Conservation (phyloP, 805 yeast genomes). For the Komagataella pastoris region DNA sequence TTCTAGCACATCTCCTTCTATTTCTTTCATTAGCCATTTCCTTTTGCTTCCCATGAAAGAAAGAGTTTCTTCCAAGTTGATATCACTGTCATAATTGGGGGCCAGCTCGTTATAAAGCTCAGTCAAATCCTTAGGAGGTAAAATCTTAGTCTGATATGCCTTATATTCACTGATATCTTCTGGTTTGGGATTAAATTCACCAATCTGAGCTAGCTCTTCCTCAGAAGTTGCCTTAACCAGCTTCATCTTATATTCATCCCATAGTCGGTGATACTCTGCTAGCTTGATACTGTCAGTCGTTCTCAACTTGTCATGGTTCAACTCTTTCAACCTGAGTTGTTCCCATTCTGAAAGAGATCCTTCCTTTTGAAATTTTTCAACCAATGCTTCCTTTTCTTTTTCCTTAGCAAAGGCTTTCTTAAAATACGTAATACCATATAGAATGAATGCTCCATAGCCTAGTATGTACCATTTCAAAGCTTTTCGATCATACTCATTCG, state of each 20-base stretch:
- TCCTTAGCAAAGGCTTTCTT: constrained; percentile 54
- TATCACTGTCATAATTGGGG: constrained; percentile 64
- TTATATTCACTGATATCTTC: constrained; percentile 17
- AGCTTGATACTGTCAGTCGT: constrained; percentile 51
- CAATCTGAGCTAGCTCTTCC: constrained; percentile 8
- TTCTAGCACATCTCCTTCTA: constrained; percentile 83
- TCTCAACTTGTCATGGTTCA: constrained; percentile 42
- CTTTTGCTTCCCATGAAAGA: constrained; percentile 52
- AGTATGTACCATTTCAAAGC: constrained; percentile 52
- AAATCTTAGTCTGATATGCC: constrained; percentile 25
- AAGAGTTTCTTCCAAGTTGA: constrained; percentile 59
- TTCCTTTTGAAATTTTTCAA: constrained; percentile 18
- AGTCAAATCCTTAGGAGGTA: constrained; percentile 73
- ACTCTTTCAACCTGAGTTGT: constrained; percentile 42
- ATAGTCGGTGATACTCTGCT: constrained; percentile 42
- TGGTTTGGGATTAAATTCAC: constrained; percentile 20
- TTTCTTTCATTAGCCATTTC: constrained; percentile 66
- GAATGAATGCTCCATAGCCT: constrained; percentile 41
- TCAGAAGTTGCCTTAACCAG: constrained; percentile 5
- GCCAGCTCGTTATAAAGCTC: constrained; percentile 70
- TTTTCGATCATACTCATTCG: constrained; percentile 44
- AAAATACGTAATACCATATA: constrained; percentile 53
- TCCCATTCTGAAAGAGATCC: constrained; percentile 47
- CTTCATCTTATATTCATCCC: constrained; percentile 15
- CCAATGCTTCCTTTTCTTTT: constrained; percentile 30